Percentiles rank a stretch among this genome's conserved stretches.
Conservation (phyloP, 1,139 yeast species). For the Arxiozyma bovina region DNA sequence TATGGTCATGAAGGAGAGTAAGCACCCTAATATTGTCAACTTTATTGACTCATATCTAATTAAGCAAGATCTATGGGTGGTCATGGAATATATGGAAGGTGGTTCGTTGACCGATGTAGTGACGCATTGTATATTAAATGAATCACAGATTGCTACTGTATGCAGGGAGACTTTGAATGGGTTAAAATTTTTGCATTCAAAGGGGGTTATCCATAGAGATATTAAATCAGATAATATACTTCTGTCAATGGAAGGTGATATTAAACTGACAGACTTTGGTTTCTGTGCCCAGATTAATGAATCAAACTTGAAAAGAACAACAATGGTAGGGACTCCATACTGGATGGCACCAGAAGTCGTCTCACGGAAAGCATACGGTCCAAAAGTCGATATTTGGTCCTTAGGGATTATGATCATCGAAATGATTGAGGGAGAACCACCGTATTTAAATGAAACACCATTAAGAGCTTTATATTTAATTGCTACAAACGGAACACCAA, state of each 20-base stretch:
- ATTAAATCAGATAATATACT: slow-evolving; percentile 90
- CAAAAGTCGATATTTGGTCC: slow-evolving; percentile 96
- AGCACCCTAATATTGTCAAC: slow-evolving; percentile 85
- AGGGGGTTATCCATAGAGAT: slow-evolving; percentile 94
- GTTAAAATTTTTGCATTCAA: slow-evolving; percentile 75
- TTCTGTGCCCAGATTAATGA: slow-evolving; percentile 94
- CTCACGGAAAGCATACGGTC: slow-evolving; percentile 87
- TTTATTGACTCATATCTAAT: slow-evolving; percentile 77
- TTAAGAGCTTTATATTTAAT: slow-evolving; percentile 79
- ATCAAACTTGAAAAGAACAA: slow-evolving; percentile 73
- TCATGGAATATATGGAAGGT: slow-evolving; percentile 98
- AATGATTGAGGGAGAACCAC: slow-evolving; percentile 99
- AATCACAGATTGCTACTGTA: slow-evolving; percentile 95
- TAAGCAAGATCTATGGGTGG: slow-evolving; percentile 79
- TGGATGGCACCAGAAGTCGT: slow-evolving; percentile 99
- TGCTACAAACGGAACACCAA: slow-evolving; percentile 94
- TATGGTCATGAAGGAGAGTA: slow-evolving; percentile 85
- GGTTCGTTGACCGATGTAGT: slow-evolving; percentile 94
- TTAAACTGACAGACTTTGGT: slow-evolving; percentile 75
- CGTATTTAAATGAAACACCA: slow-evolving; percentile 91
- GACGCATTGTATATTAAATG: slow-evolving; percentile 90
- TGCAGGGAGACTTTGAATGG: slow-evolving; percentile 87
- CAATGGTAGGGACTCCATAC: slow-evolving; percentile 99
- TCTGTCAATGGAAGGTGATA: slow-evolving; percentile 73
- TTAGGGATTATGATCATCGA: slow-evolving; percentile 96